phyloP scores from a whole-genome alignment of 2,329 filamentous ascomycete genomes.

The Neophaeococcomyces aloes region DNA sequence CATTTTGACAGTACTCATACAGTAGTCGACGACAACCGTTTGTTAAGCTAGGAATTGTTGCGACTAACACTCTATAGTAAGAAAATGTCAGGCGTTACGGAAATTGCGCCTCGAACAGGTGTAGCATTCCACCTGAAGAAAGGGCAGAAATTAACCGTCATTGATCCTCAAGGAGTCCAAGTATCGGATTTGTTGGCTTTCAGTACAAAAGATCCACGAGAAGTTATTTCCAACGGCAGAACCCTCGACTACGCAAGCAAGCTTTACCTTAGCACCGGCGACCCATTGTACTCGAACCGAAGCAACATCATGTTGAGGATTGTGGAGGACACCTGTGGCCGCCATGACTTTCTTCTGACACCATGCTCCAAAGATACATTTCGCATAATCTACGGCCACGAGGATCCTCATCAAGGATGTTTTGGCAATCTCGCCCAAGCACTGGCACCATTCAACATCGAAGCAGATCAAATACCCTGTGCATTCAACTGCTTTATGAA shows the following conservation, averaged over 20 bases:
- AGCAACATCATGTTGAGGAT: constrained; percentile 10
- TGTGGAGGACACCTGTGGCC: constrained; percentile 8
- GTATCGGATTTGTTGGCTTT: constrained; percentile 9
- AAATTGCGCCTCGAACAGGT: constrained; percentile 1
- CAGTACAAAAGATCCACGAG: constrained; percentile 3
- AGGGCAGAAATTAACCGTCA: constrained; percentile 6
- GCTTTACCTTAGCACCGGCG: constrained; percentile 6
- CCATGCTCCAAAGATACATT: constrained; percentile 17
- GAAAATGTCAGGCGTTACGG: not conserved
- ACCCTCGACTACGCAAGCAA: constrained; percentile 8
- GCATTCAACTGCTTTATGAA: constrained; percentile 25
- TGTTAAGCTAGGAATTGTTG: too few relatives aligned
- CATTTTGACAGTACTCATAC: too few relatives aligned
- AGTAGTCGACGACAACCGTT: too few relatives aligned
- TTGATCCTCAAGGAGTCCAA: constrained; percentile 8
- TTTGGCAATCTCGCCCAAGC: constrained; percentile 22
- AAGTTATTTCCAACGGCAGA: constrained; percentile 6
- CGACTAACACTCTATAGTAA: too few relatives aligned
- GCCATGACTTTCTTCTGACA: constrained; percentile 9
- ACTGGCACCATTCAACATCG: constrained; percentile 16
- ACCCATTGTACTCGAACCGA: constrained; percentile 9
- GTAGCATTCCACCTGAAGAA: constrained; percentile 3
- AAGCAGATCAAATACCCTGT: constrained; percentile 19
- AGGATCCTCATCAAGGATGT: constrained; percentile 22
- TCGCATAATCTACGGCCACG: constrained; percentile 20